These are phyloP conservation scores for Erysimum cheiranthoides DNA, from an alignment of 345 rosid genomes.

Conservation along the genomic window DNA sequence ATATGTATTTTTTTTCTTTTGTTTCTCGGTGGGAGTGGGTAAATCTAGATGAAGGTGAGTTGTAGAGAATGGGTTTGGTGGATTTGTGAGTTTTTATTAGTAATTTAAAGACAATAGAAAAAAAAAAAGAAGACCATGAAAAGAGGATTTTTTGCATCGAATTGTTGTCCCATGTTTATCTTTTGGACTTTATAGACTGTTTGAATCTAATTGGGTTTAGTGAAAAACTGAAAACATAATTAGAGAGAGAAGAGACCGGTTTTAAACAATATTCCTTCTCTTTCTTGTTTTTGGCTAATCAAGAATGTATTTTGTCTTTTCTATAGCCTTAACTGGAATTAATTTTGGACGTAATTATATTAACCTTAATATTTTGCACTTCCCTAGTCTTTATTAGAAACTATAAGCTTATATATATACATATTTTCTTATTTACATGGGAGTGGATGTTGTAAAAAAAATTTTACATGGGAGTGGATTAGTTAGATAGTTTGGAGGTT, in stretches of 20 bases:
- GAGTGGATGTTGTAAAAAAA: too few relatives aligned
- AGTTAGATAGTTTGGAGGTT: constrained; percentile 36
- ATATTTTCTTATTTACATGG: too few relatives aligned
- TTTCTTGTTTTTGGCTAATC: constrained; percentile 7
- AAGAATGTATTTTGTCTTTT: constrained; percentile 34
- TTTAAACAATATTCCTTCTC: constrained; percentile 1
- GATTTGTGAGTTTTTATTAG: constrained; percentile 22
- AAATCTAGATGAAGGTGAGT: constrained; percentile 37
- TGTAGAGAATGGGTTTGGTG: constrained; percentile 43
- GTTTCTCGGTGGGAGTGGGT: constrained; percentile 44
- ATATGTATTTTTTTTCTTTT: constrained; percentile 20
- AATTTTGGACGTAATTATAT: constrained; percentile 10
- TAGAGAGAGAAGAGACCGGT: constrained; percentile 16
- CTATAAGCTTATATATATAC: too few relatives aligned
- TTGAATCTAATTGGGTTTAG: constrained; percentile 45
- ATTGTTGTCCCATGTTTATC: constrained; percentile 36
- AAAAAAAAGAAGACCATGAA: constrained; percentile 23
- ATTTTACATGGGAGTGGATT: constrained; percentile 22
- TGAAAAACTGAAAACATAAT: constrained; percentile 42
- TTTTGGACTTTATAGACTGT: constrained; percentile 35
- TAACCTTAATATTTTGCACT: too few relatives aligned
- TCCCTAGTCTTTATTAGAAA: too few relatives aligned
- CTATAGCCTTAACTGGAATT: constrained; percentile 7
- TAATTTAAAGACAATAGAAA: neutral
- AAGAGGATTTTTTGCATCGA: constrained; percentile 34